Evolutionary conservation across 148 eudicot species (phyloP), one percentile per base, ranked within the genome.

Genomic region (Fallopia convolvulus): DNA sequence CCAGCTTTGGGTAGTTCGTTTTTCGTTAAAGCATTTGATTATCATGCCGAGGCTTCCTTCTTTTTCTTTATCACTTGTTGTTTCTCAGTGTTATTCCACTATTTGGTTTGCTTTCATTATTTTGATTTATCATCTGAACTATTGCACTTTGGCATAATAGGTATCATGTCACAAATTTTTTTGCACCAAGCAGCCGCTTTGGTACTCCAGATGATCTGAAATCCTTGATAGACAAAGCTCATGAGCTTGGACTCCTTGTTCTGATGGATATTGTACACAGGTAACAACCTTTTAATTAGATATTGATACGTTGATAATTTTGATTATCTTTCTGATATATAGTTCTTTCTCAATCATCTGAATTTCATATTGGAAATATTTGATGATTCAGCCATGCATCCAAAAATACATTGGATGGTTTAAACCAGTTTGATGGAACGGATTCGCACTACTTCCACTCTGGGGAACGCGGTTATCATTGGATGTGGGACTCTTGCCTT

Each of bases 401-500:
- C 63, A 96, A 87, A 78, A 96, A 96, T 77, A 87, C 88, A 8
- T 81, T 90, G 77, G 99, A 96, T 86, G 99, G 98, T 77, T 80
- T 96, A 76, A 93, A 96, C 87, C 89, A 88, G 97, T 93, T 96
- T 86, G 98, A 96, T 78, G 99, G 97, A 74, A 91, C 97, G 50
- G 97, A 93, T 85, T 84, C 91, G 80, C 93, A 92, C 86, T 96
- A 96, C 83, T 96, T 96, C 78, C 99, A 96, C 87, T 87, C 99
- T 80, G 99, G 99, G 74, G n/a, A 90, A 47, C 89, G 92, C 23
- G 99, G 99, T 77, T 89, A 96, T 81, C 99, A 96, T 77, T 91
- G 97, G 98, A 90, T 96, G 94, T 96, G 99, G 99, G 99, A 96
- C 81, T 91, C 97, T 76, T 91, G 99, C 75, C 93, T 96, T 77